Conservation (phyloP, 2,329 filamentous ascomycete species). For the Moelleriella libera region DNA sequence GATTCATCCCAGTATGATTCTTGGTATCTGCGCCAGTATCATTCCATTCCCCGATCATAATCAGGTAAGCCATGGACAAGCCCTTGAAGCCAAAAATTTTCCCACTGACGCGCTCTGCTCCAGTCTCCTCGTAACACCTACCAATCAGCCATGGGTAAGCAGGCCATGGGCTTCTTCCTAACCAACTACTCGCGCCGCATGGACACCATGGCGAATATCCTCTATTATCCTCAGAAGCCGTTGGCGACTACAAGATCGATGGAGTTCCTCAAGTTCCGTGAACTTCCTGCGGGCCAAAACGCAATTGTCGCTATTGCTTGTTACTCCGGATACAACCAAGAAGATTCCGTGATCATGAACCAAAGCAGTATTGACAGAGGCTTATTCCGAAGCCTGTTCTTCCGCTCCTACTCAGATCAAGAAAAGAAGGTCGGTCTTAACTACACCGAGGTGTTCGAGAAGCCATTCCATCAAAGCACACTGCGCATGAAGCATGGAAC, state of each 20-base stretch:
- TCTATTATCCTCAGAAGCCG: slow-evolving; percentile 98
- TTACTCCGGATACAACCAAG: slow-evolving; percentile 98
- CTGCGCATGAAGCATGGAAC: slow-evolving; percentile 87
- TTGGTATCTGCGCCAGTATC: slow-evolving; percentile 96
- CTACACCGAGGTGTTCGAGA: slow-evolving; percentile 88
- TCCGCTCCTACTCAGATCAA: slow-evolving; percentile 91
- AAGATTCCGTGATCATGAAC: slow-evolving; percentile 99
- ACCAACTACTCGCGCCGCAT: slow-evolving; percentile 95
- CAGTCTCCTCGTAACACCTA: slow-evolving; percentile 97
- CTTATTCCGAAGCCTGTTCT: slow-evolving; percentile 94
- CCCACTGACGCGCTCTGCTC: slow-evolving; percentile 15
- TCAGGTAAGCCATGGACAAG: slow-evolving; percentile 37
- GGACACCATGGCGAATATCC: slow-evolving; percentile 99
- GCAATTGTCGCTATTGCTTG: slow-evolving; percentile 95
- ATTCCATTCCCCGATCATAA: slow-evolving; percentile 99
- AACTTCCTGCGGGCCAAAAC: slow-evolving; percentile 92
- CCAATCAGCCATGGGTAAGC: slow-evolving; percentile 99
- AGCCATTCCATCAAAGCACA: slow-evolving; percentile 78
- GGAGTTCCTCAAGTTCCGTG: slow-evolving; percentile 97
- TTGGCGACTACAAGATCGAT: slow-evolving; percentile 92
- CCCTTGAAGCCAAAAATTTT: not conserved
- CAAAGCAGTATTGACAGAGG: slow-evolving; percentile 97
- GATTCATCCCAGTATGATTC: slow-evolving; percentile 97
- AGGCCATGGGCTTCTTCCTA: slow-evolving; percentile 98
- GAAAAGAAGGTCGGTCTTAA: slow-evolving; percentile 94